Percentiles rank a stretch among this genome's conserved stretches.
phyloP scores from a whole-genome alignment of 1,284 basidiomycete genomes.

The Puccinia triticina region DNA sequence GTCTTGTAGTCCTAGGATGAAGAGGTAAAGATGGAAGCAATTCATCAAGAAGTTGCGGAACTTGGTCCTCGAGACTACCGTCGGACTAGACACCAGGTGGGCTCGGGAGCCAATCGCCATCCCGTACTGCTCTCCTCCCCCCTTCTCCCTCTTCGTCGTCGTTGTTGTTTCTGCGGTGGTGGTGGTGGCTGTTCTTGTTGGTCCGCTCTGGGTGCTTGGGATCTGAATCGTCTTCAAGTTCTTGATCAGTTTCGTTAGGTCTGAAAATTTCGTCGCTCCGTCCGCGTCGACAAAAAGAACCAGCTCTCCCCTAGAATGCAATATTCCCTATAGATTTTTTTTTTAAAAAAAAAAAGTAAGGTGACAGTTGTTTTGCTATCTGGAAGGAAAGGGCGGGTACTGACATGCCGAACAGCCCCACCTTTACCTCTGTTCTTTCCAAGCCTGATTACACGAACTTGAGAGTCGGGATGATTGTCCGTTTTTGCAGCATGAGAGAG shows the following conservation, averaged over 20 bases:
- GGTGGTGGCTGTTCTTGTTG: constrained; percentile 15
- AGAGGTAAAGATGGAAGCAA: constrained; percentile 78
- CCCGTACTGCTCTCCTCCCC: constrained; percentile 4
- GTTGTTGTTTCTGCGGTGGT: neutral
- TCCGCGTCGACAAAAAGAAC: constrained; percentile 92
- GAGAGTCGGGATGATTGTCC: constrained; percentile 59
- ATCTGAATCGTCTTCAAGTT: constrained; percentile 69
- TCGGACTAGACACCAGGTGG: constrained; percentile 84
- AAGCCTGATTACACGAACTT: constrained; percentile 75
- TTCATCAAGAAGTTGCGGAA: constrained; percentile 91
- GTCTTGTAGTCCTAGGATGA: constrained; percentile 79
- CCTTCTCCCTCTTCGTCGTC: neutral
- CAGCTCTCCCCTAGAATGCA: constrained; percentile 75
- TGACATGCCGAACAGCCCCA: constrained; percentile 80
- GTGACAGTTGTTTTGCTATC: neutral
- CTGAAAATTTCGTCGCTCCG: constrained; percentile 82
- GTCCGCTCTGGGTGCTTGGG: constrained; percentile 10
- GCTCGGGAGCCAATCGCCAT: constrained; percentile 78
- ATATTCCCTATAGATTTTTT: constrained; percentile 65
- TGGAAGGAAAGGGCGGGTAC: constrained; percentile 53
- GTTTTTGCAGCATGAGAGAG: constrained; percentile 63
- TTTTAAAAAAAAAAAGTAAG: neutral
- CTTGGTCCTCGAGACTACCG: constrained; percentile 88
- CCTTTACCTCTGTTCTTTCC: constrained; percentile 85
- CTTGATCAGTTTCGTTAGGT: constrained; percentile 73